phyloP scores from a whole-genome alignment of 352 stramenopile species.

The Globisporangium orthogonon region DNA sequence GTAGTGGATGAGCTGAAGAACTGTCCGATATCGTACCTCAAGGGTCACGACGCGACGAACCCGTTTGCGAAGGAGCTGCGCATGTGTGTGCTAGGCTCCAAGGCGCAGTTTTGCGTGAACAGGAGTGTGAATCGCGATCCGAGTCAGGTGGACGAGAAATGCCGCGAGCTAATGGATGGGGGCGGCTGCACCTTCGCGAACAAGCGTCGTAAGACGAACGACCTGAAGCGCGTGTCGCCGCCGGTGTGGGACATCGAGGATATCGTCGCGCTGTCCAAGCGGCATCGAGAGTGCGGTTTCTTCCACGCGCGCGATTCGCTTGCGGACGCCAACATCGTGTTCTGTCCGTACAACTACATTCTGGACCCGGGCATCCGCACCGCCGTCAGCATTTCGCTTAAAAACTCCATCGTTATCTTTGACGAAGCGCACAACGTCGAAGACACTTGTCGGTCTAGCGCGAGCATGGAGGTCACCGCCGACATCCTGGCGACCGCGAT shows the following conservation, averaged over 20 bases:
- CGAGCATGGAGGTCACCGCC: constrained; percentile 64
- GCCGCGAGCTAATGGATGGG: constrained; percentile 41
- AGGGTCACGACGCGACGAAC: constrained; percentile 27
- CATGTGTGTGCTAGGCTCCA: constrained; percentile 78
- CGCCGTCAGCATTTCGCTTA: constrained; percentile 60
- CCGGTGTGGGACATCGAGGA: constrained; percentile 86
- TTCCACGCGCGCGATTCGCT: constrained; percentile 53
- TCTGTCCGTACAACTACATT: constrained; percentile 88
- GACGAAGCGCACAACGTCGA: constrained; percentile 88
- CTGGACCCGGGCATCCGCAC: constrained; percentile 71
- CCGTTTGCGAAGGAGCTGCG: constrained; percentile 41
- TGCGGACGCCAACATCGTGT: constrained; percentile 66
- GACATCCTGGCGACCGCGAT: constrained; percentile 44
- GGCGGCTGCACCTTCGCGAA: constrained; percentile 52
- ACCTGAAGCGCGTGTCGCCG: constrained; percentile 38
- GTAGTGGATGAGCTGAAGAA: constrained; percentile 78
- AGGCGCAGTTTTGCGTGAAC: constrained; percentile 79
- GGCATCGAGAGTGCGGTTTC: constrained; percentile 76
- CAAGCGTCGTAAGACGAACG: constrained; percentile 46
- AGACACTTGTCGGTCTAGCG: constrained; percentile 74
- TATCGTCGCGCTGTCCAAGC: constrained; percentile 59
- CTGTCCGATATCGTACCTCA: constrained; percentile 56
- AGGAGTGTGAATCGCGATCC: constrained; percentile 55
- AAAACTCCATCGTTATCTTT: constrained; percentile 73
- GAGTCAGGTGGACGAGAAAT: constrained; percentile 71